Evolutionary conservation across 768 basidiomycete species (phyloP), one percentile per base, ranked within the genome.

Genomic region (Suillus alpinus): DNA sequence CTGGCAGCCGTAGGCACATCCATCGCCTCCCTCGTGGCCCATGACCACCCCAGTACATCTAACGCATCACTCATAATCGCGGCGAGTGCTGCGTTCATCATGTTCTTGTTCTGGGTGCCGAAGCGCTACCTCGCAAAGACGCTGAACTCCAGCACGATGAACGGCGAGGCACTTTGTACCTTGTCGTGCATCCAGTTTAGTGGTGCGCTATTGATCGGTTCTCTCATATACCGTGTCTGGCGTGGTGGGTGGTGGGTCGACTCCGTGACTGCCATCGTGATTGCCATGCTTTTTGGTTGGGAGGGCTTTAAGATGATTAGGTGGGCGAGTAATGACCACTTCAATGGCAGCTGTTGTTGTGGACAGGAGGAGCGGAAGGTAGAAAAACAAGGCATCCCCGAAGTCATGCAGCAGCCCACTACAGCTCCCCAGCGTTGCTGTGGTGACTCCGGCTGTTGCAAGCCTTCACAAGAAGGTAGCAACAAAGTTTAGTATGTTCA

Each of bases 191-290:
- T 76, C 43, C 74, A 82, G 58, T 73, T 81, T 34, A 81, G 79
- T 0, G 41, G 71, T 23, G 78, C 82, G 2, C 66, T 81, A 14
- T 77, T 82, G 58, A 43, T 76, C 2, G 81, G 80, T 1, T 73
- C 75, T 5, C 59, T 80, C 52, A 70, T 80, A 32, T 80, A 69
- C 47, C 66, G 73, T 7, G 63, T 75, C 4, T 80, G 80, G 80
- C 60, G 66, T 6, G 75, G 77, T n/a, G 81, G 80, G 0, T 81
- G 80, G 81, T 81, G 81, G 80, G 67, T 80, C 13, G 81, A 81
- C 59, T 66, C 76, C 20, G 75, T 74, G n/a, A 81, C 80, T 12
- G 71, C 79, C 1, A 71, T 81, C 29, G 57, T 75, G 12, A 69
- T 81, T 36, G 75, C 73, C 2, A 3, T 79, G 8, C 63, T 81